Percentiles rank a stretch among this genome's conserved stretches.
Conservation (phyloP, 352 stramenopile genomes). For the Phytophthora fragariae region DNA sequence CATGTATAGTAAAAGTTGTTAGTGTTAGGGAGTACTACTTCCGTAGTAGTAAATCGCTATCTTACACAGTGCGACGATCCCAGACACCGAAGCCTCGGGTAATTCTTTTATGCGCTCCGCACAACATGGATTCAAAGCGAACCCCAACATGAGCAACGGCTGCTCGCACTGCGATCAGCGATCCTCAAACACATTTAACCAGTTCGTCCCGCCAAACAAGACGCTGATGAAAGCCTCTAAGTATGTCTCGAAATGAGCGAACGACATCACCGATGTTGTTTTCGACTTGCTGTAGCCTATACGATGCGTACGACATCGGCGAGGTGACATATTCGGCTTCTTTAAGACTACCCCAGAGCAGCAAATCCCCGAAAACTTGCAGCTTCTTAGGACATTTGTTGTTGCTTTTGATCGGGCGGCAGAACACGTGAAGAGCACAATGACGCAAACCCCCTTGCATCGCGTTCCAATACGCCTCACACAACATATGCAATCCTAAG, state of each 20-base stretch:
- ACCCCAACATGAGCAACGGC: too few relatives aligned
- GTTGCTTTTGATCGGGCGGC: not conserved
- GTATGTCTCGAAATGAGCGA: slow-evolving; percentile 9
- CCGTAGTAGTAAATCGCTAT: too few relatives aligned
- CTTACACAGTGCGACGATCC: too few relatives aligned
- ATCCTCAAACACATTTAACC: too few relatives aligned
- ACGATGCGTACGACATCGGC: slow-evolving; percentile 4
- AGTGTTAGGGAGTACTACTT: too few relatives aligned
- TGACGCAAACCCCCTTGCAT: slow-evolving; percentile 20
- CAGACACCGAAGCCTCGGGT: too few relatives aligned
- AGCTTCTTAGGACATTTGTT: not conserved
- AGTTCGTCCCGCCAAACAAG: too few relatives aligned
- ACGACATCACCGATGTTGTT: slow-evolving; percentile 17
- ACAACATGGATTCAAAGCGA: too few relatives aligned
- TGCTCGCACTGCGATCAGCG: too few relatives aligned
- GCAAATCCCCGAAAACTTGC: not conserved
- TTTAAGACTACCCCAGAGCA: slow-evolving; percentile 5
- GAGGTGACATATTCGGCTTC: slow-evolving; percentile 5
- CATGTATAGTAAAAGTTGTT: too few relatives aligned
- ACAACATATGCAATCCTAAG: not conserved
- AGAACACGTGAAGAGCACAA: slow-evolving; percentile 1
- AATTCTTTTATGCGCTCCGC: too few relatives aligned
- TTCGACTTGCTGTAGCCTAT: slow-evolving; percentile 2
- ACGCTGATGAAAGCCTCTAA: not conserved
- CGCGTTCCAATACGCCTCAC: slow-evolving; percentile 17